phyloP scores from a whole-genome alignment of 176 grass and related monocot species.

The Pontederia crassipes region DNA sequence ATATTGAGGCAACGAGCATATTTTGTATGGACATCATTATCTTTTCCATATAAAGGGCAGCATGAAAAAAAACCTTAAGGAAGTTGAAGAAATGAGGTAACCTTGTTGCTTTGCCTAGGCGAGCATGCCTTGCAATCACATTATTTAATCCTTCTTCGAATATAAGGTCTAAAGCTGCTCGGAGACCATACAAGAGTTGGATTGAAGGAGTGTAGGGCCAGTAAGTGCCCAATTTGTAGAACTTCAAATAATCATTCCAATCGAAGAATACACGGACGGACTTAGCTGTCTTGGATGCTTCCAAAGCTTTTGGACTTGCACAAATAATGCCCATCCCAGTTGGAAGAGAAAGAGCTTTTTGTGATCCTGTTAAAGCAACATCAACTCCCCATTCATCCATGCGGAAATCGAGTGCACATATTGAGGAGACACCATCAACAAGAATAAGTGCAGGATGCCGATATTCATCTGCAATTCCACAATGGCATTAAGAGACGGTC shows the following conservation, averaged over 20 bases:
- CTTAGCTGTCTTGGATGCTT: constrained; percentile 68
- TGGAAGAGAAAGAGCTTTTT: constrained; percentile 91
- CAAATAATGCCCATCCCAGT: constrained; percentile 81
- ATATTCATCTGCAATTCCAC: constrained; percentile 31
- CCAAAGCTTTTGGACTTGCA: constrained; percentile 73
- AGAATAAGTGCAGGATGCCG: constrained; percentile 64
- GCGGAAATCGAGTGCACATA: constrained; percentile 85
- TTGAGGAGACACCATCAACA: constrained; percentile 90
- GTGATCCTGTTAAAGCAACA: constrained; percentile 87
- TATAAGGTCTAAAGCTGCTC: constrained; percentile 71
- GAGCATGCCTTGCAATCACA: constrained; percentile 61
- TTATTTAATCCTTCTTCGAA: constrained; percentile 82
- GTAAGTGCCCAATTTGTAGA: constrained; percentile 60
- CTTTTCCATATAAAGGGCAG: no score
- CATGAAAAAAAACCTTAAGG: no score
- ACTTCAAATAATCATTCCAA: constrained; percentile 96
- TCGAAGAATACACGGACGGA: constrained; percentile 86
- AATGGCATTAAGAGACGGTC: background rate
- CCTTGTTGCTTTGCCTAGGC: constrained; percentile 79
- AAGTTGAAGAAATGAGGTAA: constrained; percentile 6
- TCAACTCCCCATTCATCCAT: constrained; percentile 99
- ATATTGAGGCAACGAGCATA: no score
- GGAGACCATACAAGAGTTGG: constrained; percentile 82
- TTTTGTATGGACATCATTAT: no score
- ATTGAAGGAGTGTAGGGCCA: constrained; percentile 98